These are phyloP conservation scores for Tinospora cordifolia DNA, from an alignment of 164 flowering plant genomes.

Conservation along the genomic window DNA sequence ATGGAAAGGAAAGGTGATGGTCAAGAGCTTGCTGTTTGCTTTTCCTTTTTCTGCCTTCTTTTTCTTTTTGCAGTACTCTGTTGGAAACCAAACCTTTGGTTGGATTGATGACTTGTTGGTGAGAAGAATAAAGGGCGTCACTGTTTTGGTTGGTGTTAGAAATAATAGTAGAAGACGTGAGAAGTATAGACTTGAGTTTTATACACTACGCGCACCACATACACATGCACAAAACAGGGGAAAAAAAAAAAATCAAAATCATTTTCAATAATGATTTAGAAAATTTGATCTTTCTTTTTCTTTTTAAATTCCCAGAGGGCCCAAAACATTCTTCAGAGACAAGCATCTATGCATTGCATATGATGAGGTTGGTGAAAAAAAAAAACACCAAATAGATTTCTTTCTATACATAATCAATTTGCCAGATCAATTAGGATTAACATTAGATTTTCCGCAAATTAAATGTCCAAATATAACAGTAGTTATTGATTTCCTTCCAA, in stretches of 20 bases:
- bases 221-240: too few relatives aligned
- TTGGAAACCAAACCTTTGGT: background rate
- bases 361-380: background rate
- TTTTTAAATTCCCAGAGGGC: background rate
- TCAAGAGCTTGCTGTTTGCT: background rate
- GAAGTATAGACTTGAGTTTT: too few relatives aligned
- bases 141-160: background rate
- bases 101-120: background rate
- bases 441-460: background rate
- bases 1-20: slow-evolving; percentile 1
- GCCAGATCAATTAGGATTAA: background rate
- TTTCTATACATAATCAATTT: background rate
- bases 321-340: slow-evolving; percentile 1
- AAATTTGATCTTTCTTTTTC: background rate
- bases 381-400: background rate
- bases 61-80: background rate
- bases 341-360: background rate
- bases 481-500: background rate
- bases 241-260: background rate
- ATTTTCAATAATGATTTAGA: background rate
- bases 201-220: too few relatives aligned
- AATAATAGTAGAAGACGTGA: too few relatives aligned
- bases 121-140: background rate
- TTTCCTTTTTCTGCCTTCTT: slow-evolving; percentile 1
- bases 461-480: background rate